Conservation (phyloP, 768 basidiomycete species). For the Leccinum arenicola region DNA sequence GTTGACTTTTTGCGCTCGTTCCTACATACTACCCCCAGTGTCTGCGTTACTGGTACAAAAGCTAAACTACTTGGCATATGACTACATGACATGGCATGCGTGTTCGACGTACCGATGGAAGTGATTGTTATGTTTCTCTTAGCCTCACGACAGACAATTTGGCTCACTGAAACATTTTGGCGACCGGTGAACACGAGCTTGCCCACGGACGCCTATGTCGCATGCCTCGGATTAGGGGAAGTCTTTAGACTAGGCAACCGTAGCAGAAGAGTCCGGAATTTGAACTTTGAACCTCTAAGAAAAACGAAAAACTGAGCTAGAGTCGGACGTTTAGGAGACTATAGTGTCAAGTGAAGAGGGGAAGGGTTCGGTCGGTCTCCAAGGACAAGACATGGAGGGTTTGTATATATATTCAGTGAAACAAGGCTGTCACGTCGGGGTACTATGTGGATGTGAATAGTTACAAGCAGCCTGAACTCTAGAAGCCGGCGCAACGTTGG, state of each 20-base stretch:
- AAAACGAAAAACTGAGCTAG: background rate
- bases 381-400: background rate
- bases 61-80: background rate
- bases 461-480: no score
- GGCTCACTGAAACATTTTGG: background rate
- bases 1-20: background rate
- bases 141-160: background rate
- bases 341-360: no score
- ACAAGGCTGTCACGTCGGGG: conserved; percentile 6
- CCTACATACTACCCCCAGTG: background rate
- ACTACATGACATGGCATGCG: background rate
- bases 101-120: background rate
- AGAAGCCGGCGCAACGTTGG: no score
- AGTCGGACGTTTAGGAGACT: background rate
- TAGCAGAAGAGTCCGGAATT: background rate
- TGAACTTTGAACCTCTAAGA: background rate
- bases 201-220: background rate
- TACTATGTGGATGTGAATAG: conserved; percentile 14
- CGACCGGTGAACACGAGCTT: background rate
- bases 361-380: background rate
- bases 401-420: conserved; percentile 16
- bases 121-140: background rate
- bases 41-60: background rate
- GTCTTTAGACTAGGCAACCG: background rate
- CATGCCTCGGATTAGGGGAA: background rate